These are phyloP conservation scores for Amauroascus verrucosus DNA, from an alignment of 2,329 filamentous ascomycete genomes.

Conservation along the genomic window DNA sequence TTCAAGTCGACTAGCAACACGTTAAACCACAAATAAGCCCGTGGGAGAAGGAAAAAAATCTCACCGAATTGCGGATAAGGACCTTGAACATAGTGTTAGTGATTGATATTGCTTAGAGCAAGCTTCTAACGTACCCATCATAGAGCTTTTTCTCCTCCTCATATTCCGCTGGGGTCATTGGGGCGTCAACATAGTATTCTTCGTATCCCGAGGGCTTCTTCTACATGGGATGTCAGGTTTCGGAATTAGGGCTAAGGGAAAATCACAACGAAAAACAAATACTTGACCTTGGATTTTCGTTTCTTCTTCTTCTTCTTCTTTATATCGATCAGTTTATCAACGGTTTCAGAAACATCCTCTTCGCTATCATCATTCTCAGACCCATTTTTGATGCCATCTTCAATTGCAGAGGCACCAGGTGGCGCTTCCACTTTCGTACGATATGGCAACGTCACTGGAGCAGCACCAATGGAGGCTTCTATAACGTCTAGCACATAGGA, in stretches of 20 bases:
- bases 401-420: not conserved
- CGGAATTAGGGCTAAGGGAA: not conserved
- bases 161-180: slow-evolving; percentile 60
- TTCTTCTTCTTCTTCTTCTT: slow-evolving; percentile 26
- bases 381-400: not conserved
- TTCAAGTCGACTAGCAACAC: slow-evolving; percentile 59
- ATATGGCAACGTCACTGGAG: not conserved
- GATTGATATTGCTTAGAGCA: not conserved
- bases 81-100: slow-evolving; percentile 28
- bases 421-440: not conserved
- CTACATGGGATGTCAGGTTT: slow-evolving; percentile 20
- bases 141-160: slow-evolving; percentile 61
- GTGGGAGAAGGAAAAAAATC: slow-evolving; percentile 14
- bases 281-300: slow-evolving; percentile 17
- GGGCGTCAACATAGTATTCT: slow-evolving; percentile 70
- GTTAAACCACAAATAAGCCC: not conserved
- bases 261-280: not conserved
- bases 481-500: not conserved
- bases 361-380: not conserved
- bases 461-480: not conserved
- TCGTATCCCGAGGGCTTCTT: slow-evolving; percentile 57
- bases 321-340: slow-evolving; percentile 2
- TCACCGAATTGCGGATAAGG: slow-evolving; percentile 50
- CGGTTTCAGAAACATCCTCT: not conserved
- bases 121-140: slow-evolving; percentile 41